Evolutionary conservation across 2,329 filamentous ascomycete species (phyloP), one percentile per base, ranked within the genome.

Genomic region (Davidsoniella australis): DNA sequence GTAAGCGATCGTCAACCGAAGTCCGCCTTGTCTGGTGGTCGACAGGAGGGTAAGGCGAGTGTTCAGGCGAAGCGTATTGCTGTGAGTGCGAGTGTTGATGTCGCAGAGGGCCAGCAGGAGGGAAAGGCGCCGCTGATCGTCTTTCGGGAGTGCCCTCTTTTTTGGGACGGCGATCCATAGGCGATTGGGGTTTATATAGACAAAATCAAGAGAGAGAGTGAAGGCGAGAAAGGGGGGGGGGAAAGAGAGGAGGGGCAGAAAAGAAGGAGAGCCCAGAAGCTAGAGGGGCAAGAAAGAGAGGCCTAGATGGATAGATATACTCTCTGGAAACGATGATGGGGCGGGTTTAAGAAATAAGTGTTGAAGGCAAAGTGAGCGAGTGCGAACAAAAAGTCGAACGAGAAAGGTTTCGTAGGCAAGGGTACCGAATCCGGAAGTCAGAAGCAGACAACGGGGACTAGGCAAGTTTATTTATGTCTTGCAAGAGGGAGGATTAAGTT

Each of bases 161-260:
- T 18, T 49, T 49, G n/a, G 47, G 47, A 37, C 40, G 38, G 36
- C 38, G 33, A 42, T 43, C 47, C 47, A 49, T 49, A 46, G 16
- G 45, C 45, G 18, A 29, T n/a, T 17, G 29, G 40, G 40, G 12
- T n/a, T 18, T 20, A 42, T 20, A 42, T 42, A 42, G 24, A 12
- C 12, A 17, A 41, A n/a, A 14, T 18, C 39, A 17, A 42, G 24
- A 42, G 17, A 10, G 16, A 14, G 40, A 14, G 18, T 8, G 20
- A 41, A 41, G 39, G 6, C 39, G 20, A 42, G n/a, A 20, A 12
- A 23, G 40, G 9, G 18, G 29, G 44, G 17, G 26, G 17, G 18
- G 24, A 10, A 6, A 29, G 16, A 41, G 10, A 29, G 12, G 14
- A 24, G 3, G 16, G 16, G 26, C n/a, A 20, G 33, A 23, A 38